Evolutionary conservation across 1,139 yeast species (phyloP), one percentile per base, ranked within the genome.

Genomic region (Kodamaea plutei): DNA sequence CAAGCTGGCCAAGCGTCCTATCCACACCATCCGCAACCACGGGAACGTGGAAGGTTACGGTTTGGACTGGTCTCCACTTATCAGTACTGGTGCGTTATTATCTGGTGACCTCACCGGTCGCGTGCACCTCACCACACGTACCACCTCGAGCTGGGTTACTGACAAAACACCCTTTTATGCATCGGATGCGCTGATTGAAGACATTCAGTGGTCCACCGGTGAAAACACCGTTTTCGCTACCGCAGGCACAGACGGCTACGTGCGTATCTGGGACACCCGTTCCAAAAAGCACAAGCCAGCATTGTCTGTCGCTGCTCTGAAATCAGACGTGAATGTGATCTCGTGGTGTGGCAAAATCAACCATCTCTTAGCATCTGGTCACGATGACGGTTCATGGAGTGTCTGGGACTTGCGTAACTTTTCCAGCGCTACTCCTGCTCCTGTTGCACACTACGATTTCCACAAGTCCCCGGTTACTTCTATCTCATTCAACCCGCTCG

Each of bases 1-100:
- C 29, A 88, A 88, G 56, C 60, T 70, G 17, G 73, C 81, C 42
- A 87, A 84, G 54, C 75, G 81, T 53, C 96, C 98, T 11, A 53
- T 78, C 11, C 91, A 89, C 58, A 87, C 95, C n/a, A 69, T 93
- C 39, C 74, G 76, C 49, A 73, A 67, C 41, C 99, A 91, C 54
- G 96, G 96, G n/a, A 81, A 82, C 47, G 95, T 85, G 12, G 99
- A 91, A 64, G 98, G 99, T 17, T 91, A 88, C 52, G 99, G 96
- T 13, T 59, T 93, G 32, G 98, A 89, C 58, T 91, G 99, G 99
- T 85, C 96, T 3, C 95, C 96, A 20, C 62, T 82, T 41, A 73
- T 80, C 40, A 73, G 71, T 40, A 77, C 88, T 6, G 97, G 97
- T 15, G 76, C 91, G 3, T 64, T 91, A 38, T 67, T 91, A 38